Conservation (phyloP, 257 asterid species). For the Salvia hispanica region DNA sequence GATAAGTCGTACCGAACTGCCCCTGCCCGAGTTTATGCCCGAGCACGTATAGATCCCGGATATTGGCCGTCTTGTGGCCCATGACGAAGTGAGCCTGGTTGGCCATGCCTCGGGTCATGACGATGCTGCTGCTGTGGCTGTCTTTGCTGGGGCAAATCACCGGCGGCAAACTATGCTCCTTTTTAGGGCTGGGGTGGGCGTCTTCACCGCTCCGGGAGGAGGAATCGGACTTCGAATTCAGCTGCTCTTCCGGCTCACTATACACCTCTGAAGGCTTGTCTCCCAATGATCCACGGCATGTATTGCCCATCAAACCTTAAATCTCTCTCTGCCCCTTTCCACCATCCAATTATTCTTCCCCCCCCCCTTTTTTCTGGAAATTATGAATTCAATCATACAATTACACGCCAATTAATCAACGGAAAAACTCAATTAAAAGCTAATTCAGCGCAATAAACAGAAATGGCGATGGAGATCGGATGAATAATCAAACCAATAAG, state of each 20-base stretch:
- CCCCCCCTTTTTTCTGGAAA: constrained; percentile 32
- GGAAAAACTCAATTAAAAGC: neutral
- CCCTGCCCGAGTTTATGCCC: constrained; percentile 92
- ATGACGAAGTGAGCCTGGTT: constrained; percentile 66
- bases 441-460: neutral
- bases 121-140: constrained; percentile 3
- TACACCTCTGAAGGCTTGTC: constrained; percentile 62
- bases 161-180: constrained; percentile 38
- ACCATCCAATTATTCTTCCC: constrained; percentile 35
- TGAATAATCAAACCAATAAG: neutral
- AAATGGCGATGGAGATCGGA: neutral
- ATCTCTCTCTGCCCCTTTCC: constrained; percentile 24
- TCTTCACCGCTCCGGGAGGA: constrained; percentile 49
- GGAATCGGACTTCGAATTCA: constrained; percentile 44
- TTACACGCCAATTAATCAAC: neutral
- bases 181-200: constrained; percentile 32
- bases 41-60: constrained; percentile 69
- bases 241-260: constrained; percentile 60
- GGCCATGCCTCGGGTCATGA: constrained; percentile 58
- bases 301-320: constrained; percentile 89
- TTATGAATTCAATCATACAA: neutral
- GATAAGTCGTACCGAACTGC: constrained; percentile 81
- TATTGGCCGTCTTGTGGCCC: constrained; percentile 79
- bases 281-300: constrained; percentile 95
- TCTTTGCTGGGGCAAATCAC: constrained; percentile 51